phyloP scores from a whole-genome alignment of 2,329 filamentous ascomycete genomes.

The Aspergillus ustus region DNA sequence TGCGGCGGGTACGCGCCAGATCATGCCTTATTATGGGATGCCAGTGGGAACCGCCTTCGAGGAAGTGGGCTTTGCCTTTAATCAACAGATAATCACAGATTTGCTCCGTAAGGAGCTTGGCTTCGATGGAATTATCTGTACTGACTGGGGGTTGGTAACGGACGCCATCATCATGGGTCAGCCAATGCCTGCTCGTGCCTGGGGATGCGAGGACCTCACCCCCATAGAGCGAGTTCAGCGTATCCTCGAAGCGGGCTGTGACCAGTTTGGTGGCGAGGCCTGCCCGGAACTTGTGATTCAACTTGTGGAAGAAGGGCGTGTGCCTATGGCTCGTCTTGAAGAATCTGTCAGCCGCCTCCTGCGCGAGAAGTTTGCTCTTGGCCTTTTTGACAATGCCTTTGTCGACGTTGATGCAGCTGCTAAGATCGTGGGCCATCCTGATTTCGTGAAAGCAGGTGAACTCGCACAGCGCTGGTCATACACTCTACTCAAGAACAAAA shows the following conservation, averaged over 20 bases:
- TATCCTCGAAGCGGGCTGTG: slow-evolving; percentile 7
- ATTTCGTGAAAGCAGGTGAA: too few relatives aligned
- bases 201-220: slow-evolving; percentile 4
- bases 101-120: not conserved
- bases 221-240: not conserved
- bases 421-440: not conserved
- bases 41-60: slow-evolving; percentile 6
- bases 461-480: too few relatives aligned
- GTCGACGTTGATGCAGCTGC: not conserved
- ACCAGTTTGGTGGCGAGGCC: slow-evolving; percentile 14
- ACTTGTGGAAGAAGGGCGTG: not conserved
- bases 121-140: slow-evolving; percentile 2
- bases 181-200: slow-evolving; percentile 6
- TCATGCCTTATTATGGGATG: slow-evolving; percentile 10
- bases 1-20: not conserved
- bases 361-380: slow-evolving; percentile 5
- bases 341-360: slow-evolving; percentile 4
- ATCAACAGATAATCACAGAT: slow-evolving; percentile 8
- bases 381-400: slow-evolving; percentile 7
- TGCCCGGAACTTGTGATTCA: slow-evolving; percentile 3
- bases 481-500: not conserved
- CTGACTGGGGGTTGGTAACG: slow-evolving; percentile 12
- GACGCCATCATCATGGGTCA: not conserved
- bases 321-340: not conserved
- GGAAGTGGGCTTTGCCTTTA: not conserved